Base-by-base conservation (phyloP, 148 eudicot species). In the Linanthus parryae region DNA sequence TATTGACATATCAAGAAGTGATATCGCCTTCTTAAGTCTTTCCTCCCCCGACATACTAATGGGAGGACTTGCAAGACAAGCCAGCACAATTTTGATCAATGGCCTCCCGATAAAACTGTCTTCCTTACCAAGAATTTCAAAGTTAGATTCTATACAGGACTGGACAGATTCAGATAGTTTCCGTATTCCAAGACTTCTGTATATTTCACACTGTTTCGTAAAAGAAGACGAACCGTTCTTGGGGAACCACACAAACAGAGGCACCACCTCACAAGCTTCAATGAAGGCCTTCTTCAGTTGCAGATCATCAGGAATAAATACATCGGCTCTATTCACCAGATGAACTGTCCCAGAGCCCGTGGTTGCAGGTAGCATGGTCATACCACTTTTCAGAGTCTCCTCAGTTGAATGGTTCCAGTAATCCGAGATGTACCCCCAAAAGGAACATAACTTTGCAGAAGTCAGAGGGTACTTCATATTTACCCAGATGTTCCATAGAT, bases 401-500 rank as follows among this genome's bases (percentile, higher is more conserved):
- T 62, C 62, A 0, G 70, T 65, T 19, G 50, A 37, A 8, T 5
- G 0, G 28, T 51, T 46, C 77, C 73, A 62, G 14, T 63, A 56
- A 44, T 25, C 35, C 7, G 65, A 48, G 26, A 76, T 50, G 48
- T 62, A 66, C 5, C 58, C 53, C 95, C 89, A 85, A 52, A 85
- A 79, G 3, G 83, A 67, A 61, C 55, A 63, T 30, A 81, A 82
- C 26, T 79, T 68, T 5, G 36, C 47, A 21, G 41, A 10, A 5
- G 77, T 66, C 10, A 74, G 16, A 17, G 21, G 3, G 48, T 18
- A 9, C 27, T 62, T 70, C 24, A 81, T 56, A 18, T 40, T 43
- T 55, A 79, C 88, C 95, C 95, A 85, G 16, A 60, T 46, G 57
- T 60, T 81, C 95, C 95, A 85, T 21, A 85, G 81, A 56, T 48